Base-by-base conservation (phyloP, 148 eudicot species). In the Rhododendron kiyosumense region DNA sequence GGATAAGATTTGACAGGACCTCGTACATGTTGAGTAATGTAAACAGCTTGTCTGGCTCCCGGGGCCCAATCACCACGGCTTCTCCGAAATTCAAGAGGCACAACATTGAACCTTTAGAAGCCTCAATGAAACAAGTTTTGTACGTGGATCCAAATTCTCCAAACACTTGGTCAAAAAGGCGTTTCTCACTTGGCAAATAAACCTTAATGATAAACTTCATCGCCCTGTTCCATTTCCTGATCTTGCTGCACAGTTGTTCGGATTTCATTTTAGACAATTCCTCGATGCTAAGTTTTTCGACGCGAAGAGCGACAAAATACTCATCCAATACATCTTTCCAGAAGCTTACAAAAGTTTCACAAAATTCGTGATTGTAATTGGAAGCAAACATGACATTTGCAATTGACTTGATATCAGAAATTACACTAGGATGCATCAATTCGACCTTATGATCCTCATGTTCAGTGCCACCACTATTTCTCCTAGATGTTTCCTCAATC, bases 61-160 rank as follows among this genome's bases (percentile, higher is more conserved):
- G 90, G 28, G 94, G 88, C 5, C 93, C 94, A 18, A 94, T 90
- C 0, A 91, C 91, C 28, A 96, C 89, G 69, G 97, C 98, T 71
- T 92, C 90, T 4, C 96, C 98, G 59, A 96, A 96, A 87, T 90
- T 96, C 86, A 95, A 86, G 30, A 96, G 95, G 84, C 92, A 86
- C 49, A 90, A 59, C 87, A 95, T 63, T 11, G 95, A 86, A 41
- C 87, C 92, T 85, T 89, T 91, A 41, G 94, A 85, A 3, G 91
- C 92, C 83, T 95, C 94, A 48, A 90, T 59, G 43, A 95, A 93
- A 65, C 90, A 91, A 69, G 85, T 41, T 2, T 91, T 89, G 52
- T 89, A 87, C 26, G 83, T 46, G 14, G 88, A 46, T 46, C 88
- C 92, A 28, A 82, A 84, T 41, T 85, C 90, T 73, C 91, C 92